Evolutionary conservation across 176 grass and related monocot species (phyloP), one percentile per base, ranked within the genome.

Genomic region (Puya raimondii): DNA sequence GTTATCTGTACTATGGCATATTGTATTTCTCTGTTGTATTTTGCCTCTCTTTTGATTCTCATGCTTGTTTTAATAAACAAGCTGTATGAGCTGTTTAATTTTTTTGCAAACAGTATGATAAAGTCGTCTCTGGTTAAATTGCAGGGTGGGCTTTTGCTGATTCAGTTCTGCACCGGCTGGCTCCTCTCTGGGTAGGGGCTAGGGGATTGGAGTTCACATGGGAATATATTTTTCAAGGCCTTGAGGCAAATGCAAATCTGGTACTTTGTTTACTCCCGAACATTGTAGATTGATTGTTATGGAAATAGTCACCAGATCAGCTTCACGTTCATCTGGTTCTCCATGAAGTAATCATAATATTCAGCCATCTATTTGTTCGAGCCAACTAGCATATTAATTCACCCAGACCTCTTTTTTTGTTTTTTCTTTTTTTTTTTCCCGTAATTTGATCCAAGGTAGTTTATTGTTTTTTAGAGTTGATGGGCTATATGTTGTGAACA

Each of bases 71-170:
- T 33, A 33, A 33, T 33, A 5, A 33, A 6, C 29, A 33, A 33
- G 0, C 3, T 33, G 33, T n/a, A 42, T 42, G 29, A 6, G 33
- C 33, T 42, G 2, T 21, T 63, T 42, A 7, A 7, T 42, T 42
- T 42, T 42, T 42, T 42, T 42, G 33, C 33, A 4, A 42, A 42
- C 33, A 42, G 33, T 42, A 42, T 42, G 33, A 42, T 42, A 42
- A 42, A 42, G 33, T 42, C 3, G 33, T 42, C 33, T 42, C 33
- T 42, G 33, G 33, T 42, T 5, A 42, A 42, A 42, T 83, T 87
- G 53, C 80, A 99, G 95, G 95, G 64, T 99, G 95, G 90, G 95
- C 95, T 91, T 99, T 99, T 93, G 95, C 90, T 47, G 90, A 93
- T 83, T 99, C 95, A 2, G 85, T 94, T 77, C 75, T 99, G 57